Percentiles rank a stretch among this genome's conserved stretches.
Conservation (phyloP, 352 stramenopile species). For the Aphanomyces stellatus region DNA sequence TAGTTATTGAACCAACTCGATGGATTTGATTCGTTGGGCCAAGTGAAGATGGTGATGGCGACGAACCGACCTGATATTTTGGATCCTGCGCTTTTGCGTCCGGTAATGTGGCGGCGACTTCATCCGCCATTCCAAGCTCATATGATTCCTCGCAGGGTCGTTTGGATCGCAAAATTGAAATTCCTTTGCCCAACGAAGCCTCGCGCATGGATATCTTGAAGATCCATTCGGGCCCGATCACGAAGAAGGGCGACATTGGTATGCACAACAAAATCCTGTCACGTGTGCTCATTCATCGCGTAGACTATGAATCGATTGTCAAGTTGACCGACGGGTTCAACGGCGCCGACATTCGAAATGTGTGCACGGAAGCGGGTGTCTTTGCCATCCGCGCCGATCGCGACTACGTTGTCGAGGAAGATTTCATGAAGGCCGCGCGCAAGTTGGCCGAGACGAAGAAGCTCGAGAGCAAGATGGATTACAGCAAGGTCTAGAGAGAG, state of each 20-base stretch:
- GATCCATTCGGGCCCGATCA: constrained; percentile 97
- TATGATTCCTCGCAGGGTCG: constrained; percentile 48
- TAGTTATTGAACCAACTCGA: constrained; percentile 98
- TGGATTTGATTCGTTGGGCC: constrained; percentile 97
- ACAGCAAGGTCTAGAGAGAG: constrained; percentile 97
- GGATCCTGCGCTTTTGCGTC: constrained; percentile 96
- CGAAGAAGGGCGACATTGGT: constrained; percentile 97
- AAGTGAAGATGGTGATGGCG: constrained; percentile 99
- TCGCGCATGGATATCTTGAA: constrained; percentile 99
- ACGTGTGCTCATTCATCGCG: not conserved
- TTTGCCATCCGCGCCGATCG: constrained; percentile 98
- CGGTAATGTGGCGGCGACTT: constrained; percentile 23
- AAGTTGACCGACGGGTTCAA: constrained; percentile 99
- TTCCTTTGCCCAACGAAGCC: constrained; percentile 98
- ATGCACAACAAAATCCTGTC: not conserved
- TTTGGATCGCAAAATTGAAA: constrained; percentile 99
- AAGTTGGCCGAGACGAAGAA: constrained; percentile 99
- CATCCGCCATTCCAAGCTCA: not conserved
- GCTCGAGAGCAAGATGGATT: constrained; percentile 99
- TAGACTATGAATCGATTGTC: constrained; percentile 97
- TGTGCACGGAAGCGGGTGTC: constrained; percentile 90
- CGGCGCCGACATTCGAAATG: constrained; percentile 98
- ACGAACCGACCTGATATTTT: constrained; percentile 99
- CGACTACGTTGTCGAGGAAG: constrained; percentile 99
- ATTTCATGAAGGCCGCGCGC: constrained; percentile 99